phyloP scores from a whole-genome alignment of 1,284 basidiomycete genomes.

The Leucoagaricus sp. region DNA sequence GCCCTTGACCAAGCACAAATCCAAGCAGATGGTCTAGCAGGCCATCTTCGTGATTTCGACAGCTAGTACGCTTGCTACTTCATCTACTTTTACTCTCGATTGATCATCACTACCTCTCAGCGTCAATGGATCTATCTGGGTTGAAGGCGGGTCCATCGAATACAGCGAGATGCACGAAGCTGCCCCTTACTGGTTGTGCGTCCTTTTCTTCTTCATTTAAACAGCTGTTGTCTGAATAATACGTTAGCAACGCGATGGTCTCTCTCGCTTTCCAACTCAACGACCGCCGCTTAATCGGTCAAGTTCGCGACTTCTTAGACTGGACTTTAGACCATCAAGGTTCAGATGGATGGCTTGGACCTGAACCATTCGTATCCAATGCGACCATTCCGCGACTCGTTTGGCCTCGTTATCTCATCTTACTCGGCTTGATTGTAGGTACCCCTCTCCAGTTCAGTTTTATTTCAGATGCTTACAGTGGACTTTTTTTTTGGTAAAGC shows the following conservation, averaged over 20 bases:
- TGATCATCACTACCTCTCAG: slow-evolving; percentile 17
- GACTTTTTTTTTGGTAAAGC: slow-evolving; percentile 24
- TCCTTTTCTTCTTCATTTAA: no score
- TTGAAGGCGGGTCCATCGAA: slow-evolving; percentile 40
- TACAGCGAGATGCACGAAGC: slow-evolving; percentile 44
- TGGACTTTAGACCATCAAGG: slow-evolving; percentile 37
- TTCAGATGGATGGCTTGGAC: slow-evolving; percentile 41
- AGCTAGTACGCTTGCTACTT: slow-evolving; percentile 34
- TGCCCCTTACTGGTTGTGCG: slow-evolving; percentile 45
- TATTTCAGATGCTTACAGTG: no score
- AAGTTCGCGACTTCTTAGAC: slow-evolving; percentile 38
- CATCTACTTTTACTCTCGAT: not conserved
- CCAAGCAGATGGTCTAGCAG: slow-evolving; percentile 40
- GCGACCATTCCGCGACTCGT: slow-evolving; percentile 35
- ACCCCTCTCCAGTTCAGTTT: no score
- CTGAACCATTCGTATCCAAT: slow-evolving; percentile 34
- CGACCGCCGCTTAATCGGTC: slow-evolving; percentile 34
- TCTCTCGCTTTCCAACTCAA: slow-evolving; percentile 40
- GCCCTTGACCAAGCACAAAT: slow-evolving; percentile 38
- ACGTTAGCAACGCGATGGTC: slow-evolving; percentile 37
- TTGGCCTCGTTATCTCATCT: slow-evolving; percentile 41
- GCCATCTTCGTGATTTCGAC: slow-evolving; percentile 38
- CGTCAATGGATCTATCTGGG: slow-evolving; percentile 43
- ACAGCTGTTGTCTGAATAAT: no score
- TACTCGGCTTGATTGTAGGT: slow-evolving; percentile 38